These are phyloP conservation scores for Neurospora sp. DNA, from an alignment of 495 filamentous ascomycete species.

Conservation along the genomic window DNA sequence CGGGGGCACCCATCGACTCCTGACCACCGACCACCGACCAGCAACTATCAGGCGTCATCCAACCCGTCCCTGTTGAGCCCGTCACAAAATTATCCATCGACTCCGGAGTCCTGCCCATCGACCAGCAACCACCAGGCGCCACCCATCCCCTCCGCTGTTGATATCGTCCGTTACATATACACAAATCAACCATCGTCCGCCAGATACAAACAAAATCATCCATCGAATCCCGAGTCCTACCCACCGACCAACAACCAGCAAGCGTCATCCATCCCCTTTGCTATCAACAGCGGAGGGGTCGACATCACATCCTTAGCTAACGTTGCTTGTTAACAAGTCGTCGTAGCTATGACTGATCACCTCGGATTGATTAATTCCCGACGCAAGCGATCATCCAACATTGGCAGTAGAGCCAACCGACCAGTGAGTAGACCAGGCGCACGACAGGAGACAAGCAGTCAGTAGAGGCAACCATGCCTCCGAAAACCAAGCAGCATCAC, in stretches of 20 bases:
- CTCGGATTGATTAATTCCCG: not conserved
- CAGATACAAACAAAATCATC: not conserved
- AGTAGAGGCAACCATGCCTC: not conserved
- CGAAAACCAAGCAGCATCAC: not conserved
- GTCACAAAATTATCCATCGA: not conserved
- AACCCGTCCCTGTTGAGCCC: no score
- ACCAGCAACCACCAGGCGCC: not conserved
- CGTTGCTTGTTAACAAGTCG: not conserved
- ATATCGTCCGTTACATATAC: not conserved
- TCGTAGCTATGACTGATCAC: not conserved
- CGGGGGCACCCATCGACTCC: not conserved
- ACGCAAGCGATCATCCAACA: not conserved
- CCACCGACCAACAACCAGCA: not conserved
- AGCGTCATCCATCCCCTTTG: not conserved
- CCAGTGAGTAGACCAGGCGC: not conserved
- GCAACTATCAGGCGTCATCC: no score
- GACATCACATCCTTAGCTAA: not conserved
- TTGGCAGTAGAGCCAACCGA: not conserved
- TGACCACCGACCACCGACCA: not conserved
- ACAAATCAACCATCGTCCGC: no score
- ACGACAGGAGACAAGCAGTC: not conserved
- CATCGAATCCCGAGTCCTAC: not conserved
- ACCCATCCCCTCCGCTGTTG: not conserved
- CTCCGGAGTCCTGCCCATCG: not conserved
- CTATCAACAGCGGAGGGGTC: not conserved